Conservation (phyloP, 2,329 filamentous ascomycete species). For the Camillea tinctor region DNA sequence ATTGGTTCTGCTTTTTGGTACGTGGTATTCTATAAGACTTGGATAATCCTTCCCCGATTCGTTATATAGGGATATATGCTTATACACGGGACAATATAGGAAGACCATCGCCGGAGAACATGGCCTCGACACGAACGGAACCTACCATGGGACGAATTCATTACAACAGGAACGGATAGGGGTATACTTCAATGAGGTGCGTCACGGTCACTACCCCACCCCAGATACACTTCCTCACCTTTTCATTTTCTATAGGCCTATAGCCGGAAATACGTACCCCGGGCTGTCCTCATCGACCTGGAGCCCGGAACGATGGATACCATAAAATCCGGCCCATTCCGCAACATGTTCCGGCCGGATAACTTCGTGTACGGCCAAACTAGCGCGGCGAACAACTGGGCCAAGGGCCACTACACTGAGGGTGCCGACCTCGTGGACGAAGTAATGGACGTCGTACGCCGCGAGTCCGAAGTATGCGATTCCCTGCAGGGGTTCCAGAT, state of each 20-base stretch:
- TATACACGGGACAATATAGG: slow-evolving; percentile 45
- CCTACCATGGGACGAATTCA: slow-evolving; percentile 98
- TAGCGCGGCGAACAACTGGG: slow-evolving; percentile 99
- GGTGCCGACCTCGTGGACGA: slow-evolving; percentile 98
- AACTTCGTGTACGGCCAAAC: slow-evolving; percentile 99
- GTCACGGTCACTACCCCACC: background rate
- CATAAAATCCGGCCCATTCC: slow-evolving; percentile 95
- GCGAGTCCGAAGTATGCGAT: slow-evolving; percentile 98
- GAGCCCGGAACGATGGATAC: slow-evolving; percentile 99
- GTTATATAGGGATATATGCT: slow-evolving; percentile 29
- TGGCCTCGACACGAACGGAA: slow-evolving; percentile 94
- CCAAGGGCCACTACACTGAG: slow-evolving; percentile 99
- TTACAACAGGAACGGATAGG: slow-evolving; percentile 99
- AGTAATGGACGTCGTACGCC: slow-evolving; percentile 96
- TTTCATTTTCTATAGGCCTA: slow-evolving; percentile 62
- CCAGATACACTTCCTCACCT: background rate
- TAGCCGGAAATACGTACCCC: slow-evolving; percentile 98
- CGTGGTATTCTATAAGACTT: slow-evolving; percentile 24
- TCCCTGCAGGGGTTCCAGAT: slow-evolving; percentile 99
- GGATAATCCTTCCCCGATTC: slow-evolving; percentile 1
- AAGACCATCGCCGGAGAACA: slow-evolving; percentile 87
- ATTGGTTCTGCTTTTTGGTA: slow-evolving; percentile 99
- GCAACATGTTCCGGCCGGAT: slow-evolving; percentile 98
- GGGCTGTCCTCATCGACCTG: slow-evolving; percentile 98
- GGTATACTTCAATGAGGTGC: slow-evolving; percentile 89